A percentile compares a stretch with the other conserved stretches of the same genome.
phyloP scores from a whole-genome alignment of 2,329 filamentous ascomycete genomes.

The Tolypocladium ophioglossoides region DNA sequence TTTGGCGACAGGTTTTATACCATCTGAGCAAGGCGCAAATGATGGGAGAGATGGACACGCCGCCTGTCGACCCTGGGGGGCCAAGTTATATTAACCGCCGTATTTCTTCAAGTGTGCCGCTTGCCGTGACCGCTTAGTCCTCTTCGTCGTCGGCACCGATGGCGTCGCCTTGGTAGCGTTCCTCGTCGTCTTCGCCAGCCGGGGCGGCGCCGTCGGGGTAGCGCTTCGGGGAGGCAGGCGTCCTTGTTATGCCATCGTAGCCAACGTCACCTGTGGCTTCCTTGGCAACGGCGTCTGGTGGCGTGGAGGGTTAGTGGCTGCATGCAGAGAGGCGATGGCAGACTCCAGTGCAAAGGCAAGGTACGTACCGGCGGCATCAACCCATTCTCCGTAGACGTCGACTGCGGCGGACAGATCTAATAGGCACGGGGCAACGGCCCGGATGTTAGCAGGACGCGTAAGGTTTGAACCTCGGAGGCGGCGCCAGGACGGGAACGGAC shows the following conservation, averaged over 20 bases:
- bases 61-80: background rate
- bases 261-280: slow-evolving; percentile 22
- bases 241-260: slow-evolving; percentile 15
- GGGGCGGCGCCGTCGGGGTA: slow-evolving; percentile 17
- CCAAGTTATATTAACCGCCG: background rate
- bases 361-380: slow-evolving; percentile 62
- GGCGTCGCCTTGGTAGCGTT: slow-evolving; percentile 41
- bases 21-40: slow-evolving; percentile 38
- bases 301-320: background rate
- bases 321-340: background rate
- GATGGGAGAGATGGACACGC: background rate
- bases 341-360: background rate
- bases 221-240: slow-evolving; percentile 7
- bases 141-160: slow-evolving; percentile 46
- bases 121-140: slow-evolving; percentile 27
- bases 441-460: slow-evolving; percentile 9
- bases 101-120: background rate
- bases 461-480: no score
- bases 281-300: slow-evolving; percentile 39
- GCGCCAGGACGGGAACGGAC: slow-evolving; percentile 12
- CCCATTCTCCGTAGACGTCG: slow-evolving; percentile 97
- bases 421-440: background rate
- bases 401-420: slow-evolving; percentile 80
- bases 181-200: slow-evolving; percentile 40
- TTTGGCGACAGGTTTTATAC: slow-evolving; percentile 97